phyloP scores from a whole-genome alignment of 148 eudicot genomes.

The Amaranthus hypochondriacus region DNA sequence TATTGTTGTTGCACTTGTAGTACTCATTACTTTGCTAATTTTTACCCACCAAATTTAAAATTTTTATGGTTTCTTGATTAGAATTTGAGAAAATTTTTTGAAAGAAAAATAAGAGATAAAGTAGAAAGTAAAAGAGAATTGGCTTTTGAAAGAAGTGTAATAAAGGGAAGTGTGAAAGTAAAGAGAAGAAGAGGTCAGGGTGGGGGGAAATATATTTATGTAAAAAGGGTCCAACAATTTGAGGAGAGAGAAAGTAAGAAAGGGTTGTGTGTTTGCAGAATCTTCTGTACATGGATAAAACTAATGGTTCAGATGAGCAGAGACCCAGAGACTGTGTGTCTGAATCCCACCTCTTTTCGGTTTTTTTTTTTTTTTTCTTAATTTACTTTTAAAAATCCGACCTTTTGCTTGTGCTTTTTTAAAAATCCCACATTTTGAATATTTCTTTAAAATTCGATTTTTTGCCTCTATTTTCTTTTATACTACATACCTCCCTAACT shows the following conservation, averaged over 20 bases:
- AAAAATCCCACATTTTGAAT: not conserved
- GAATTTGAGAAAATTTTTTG: not conserved
- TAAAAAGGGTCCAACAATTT: constrained; percentile 41
- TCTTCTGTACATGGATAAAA: constrained; percentile 73
- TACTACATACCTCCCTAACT: too few species aligned
- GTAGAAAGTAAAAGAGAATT: constrained; percentile 2
- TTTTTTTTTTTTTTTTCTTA: not conserved
- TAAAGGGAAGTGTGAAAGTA: not conserved
- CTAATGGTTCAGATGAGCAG: constrained; percentile 62
- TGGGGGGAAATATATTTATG: constrained; percentile 2
- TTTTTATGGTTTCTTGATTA: not conserved
- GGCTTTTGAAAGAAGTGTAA: not conserved
- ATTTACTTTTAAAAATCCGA: too few species aligned
- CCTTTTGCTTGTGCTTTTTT: not conserved
- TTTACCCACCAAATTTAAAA: not conserved
- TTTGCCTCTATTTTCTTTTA: constrained; percentile 6
- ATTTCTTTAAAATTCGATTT: not conserved
- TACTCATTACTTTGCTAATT: constrained; percentile 13
- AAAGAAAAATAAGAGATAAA: not conserved
- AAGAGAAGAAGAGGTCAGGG: not conserved
- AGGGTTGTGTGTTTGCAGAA: constrained; percentile 43
- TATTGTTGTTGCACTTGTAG: constrained; percentile 11
- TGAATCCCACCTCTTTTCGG: not conserved
- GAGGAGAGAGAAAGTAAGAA: constrained; percentile 7
- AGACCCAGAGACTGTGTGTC: constrained; percentile 16